These are phyloP conservation scores for Globisporangium acanthophoron DNA, from an alignment of 352 stramenopile species.

Conservation along the genomic window DNA sequence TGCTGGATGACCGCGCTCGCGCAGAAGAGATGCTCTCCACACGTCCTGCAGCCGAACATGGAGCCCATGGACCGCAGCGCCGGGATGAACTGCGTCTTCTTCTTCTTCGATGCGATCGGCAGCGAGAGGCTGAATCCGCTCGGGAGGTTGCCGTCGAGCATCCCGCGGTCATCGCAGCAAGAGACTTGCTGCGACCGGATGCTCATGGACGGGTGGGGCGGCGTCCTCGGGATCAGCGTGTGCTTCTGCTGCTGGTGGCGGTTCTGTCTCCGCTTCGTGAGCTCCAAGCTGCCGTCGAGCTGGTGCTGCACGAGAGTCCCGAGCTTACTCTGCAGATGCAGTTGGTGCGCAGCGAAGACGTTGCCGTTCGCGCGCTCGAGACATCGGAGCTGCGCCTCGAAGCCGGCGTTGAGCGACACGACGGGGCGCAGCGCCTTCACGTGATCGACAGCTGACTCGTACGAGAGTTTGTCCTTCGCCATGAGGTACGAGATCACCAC, in stretches of 20 bases:
- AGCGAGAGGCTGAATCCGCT: slow-evolving; percentile 53
- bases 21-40: slow-evolving; percentile 56
- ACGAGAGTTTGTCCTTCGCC: slow-evolving; percentile 50
- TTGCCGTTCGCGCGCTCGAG: slow-evolving; percentile 63
- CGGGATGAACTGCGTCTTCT: slow-evolving; percentile 48
- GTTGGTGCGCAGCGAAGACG: slow-evolving; percentile 73
- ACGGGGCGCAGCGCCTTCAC: slow-evolving; percentile 61
- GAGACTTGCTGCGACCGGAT: slow-evolving; percentile 8
- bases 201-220: slow-evolving; percentile 18
- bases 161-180: slow-evolving; percentile 46
- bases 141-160: slow-evolving; percentile 48
- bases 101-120: slow-evolving; percentile 8
- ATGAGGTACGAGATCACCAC: slow-evolving; percentile 81
- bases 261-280: slow-evolving; percentile 20
- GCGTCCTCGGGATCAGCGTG: slow-evolving; percentile 5
- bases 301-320: slow-evolving; percentile 28
- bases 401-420: slow-evolving; percentile 71
- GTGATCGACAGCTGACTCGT: slow-evolving; percentile 35
- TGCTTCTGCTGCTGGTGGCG: slow-evolving; percentile 15
- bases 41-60: slow-evolving; percentile 56
- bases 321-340: slow-evolving; percentile 49
- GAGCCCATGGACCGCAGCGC: slow-evolving; percentile 67
- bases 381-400: slow-evolving; percentile 79
- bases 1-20: slow-evolving; percentile 48
- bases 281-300: slow-evolving; percentile 20